These are phyloP conservation scores for Podospora pseudopauciseta DNA, from an alignment of 495 filamentous ascomycete genomes.

Conservation along the genomic window DNA sequence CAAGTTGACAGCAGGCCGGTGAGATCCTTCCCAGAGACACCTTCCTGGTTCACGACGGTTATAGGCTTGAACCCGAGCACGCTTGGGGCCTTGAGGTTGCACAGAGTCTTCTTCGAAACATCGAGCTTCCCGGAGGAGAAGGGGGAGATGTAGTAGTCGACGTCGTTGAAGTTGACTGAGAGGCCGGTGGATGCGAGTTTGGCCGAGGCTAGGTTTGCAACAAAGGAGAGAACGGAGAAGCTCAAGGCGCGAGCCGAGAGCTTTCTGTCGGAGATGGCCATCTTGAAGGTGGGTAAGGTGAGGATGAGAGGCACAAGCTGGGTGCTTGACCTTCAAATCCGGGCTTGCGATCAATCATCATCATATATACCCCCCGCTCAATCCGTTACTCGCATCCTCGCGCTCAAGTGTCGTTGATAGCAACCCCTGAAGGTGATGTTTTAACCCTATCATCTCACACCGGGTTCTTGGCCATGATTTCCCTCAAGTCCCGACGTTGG, in stretches of 20 bases:
- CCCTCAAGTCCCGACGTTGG: too few species aligned
- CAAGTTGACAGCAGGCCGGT: slow-evolving; percentile 30
- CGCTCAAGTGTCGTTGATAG: too few species aligned
- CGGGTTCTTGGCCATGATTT: too few species aligned
- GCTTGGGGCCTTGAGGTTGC: slow-evolving; percentile 1
- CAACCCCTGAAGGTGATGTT: too few species aligned
- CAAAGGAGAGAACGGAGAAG: slow-evolving; percentile 16
- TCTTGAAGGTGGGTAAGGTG: slow-evolving; percentile 1
- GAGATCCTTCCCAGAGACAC: slow-evolving; percentile 23
- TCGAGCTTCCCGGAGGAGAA: slow-evolving; percentile 28
- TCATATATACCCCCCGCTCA: too few species aligned
- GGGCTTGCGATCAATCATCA: too few species aligned
- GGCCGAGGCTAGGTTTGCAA: slow-evolving; percentile 15
- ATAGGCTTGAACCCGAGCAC: slow-evolving; percentile 36
- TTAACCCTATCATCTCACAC: too few species aligned
- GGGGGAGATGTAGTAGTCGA: slow-evolving; percentile 42
- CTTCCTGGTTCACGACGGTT: slow-evolving; percentile 35
- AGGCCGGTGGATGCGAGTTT: slow-evolving; percentile 36
- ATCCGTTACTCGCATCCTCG: too few species aligned
- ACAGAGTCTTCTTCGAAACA: slow-evolving; percentile 8
- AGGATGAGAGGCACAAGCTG: not conserved
- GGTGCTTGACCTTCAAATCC: too few species aligned
- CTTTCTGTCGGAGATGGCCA: slow-evolving; percentile 2
- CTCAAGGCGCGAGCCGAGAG: slow-evolving; percentile 12
- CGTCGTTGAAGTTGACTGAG: slow-evolving; percentile 39